Evolutionary conservation across 2,329 filamentous ascomycete species (phyloP).

Genomic region (Elsinoe ampelina): DNA sequence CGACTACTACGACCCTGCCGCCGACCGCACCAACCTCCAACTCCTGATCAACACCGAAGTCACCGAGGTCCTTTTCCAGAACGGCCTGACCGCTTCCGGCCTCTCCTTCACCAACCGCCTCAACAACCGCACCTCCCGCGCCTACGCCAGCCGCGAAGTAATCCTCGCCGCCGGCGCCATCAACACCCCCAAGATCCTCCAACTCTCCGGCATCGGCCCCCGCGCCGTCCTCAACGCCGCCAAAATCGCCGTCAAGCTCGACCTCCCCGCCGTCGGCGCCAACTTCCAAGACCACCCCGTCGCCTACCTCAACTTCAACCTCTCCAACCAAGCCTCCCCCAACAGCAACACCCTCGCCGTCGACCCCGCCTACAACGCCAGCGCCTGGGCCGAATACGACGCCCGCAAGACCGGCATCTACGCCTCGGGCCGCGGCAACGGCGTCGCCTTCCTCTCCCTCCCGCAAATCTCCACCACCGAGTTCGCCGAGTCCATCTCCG

Average conservation of each 20-base stretch:
- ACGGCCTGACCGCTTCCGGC: constrained; percentile 32
- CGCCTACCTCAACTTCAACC: constrained; percentile 12
- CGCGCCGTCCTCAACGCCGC: constrained; percentile 33
- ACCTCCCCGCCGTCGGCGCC: constrained; percentile 38
- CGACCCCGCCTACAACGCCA: constrained; percentile 10
- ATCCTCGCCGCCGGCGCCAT: constrained; percentile 51
- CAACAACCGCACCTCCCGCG: constrained; percentile 21
- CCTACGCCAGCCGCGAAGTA: constrained; percentile 38
- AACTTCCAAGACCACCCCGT: constrained; percentile 42
- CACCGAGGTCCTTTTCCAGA: constrained; percentile 36
- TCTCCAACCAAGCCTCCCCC: constrained; percentile 11
- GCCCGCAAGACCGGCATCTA: constrained; percentile 21
- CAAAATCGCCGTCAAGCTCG: constrained; percentile 36
- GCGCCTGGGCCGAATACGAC: constrained; percentile 19
- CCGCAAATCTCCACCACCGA: constrained; percentile 15
- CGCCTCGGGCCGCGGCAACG: constrained; percentile 16
- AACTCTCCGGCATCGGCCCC: constrained; percentile 52
- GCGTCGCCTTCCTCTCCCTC: constrained; percentile 20
- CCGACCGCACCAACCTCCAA: constrained; percentile 26
- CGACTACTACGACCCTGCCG: constrained; percentile 26
- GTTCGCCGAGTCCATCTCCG: constrained; percentile 11
- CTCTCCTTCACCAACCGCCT: constrained; percentile 36
- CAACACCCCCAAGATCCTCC: constrained; percentile 50
- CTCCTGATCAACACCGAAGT: constrained; percentile 18
- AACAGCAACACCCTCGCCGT: constrained; percentile 1